These are phyloP conservation scores for Gilbertella persicaria DNA, from an alignment of 371 early-diverging fungal species.

Conservation along the genomic window DNA sequence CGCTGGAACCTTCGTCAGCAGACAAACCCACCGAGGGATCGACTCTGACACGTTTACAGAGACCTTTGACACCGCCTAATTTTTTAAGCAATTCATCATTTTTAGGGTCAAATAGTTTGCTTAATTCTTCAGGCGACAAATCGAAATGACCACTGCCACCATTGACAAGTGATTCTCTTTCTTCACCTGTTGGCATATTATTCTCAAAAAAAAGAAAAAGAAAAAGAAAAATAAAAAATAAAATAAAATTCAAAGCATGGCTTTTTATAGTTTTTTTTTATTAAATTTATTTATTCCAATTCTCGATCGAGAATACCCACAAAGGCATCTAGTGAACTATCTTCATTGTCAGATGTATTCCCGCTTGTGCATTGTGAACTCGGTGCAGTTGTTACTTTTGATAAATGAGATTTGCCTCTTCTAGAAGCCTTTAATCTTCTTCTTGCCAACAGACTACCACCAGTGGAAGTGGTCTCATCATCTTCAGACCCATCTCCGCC, in stretches of 20 bases:
- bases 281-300: conserved; percentile 22
- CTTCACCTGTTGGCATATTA: conserved; percentile 25
- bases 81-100: conserved; percentile 61
- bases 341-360: conserved; percentile 21
- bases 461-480: conserved; percentile 10
- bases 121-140: conserved; percentile 50
- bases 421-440: conserved; percentile 16
- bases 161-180: conserved; percentile 36
- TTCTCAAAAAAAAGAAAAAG: conserved; percentile 9
- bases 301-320: conserved; percentile 41
- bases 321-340: conserved; percentile 35
- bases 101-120: conserved; percentile 70
- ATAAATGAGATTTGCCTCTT: conserved; percentile 35
- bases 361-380: conserved; percentile 17
- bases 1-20: conserved; percentile 57
- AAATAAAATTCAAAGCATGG: neutral
- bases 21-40: conserved; percentile 67
- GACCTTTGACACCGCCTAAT: conserved; percentile 65
- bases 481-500: conserved; percentile 34
- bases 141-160: conserved; percentile 34
- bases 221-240: conserved; percentile 11
- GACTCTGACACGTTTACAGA: conserved; percentile 64
- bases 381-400: conserved; percentile 29
- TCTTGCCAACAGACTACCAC: conserved; percentile 15
- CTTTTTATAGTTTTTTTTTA: neutral